Conservation (phyloP, 768 basidiomycete species). For the Boletus tomentosulus region DNA sequence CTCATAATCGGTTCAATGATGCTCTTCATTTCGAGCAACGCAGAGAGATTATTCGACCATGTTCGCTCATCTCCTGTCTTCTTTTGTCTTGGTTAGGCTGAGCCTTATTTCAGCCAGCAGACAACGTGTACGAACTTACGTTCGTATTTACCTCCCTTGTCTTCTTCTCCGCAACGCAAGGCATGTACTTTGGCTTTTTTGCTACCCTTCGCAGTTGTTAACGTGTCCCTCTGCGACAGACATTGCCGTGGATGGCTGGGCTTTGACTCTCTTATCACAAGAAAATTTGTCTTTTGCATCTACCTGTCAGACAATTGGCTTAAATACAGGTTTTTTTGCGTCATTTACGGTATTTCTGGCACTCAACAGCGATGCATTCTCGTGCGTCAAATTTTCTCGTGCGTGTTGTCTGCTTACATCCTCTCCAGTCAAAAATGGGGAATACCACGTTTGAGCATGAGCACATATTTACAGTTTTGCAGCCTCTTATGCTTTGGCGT, state of each 20-base stretch:
- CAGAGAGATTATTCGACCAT: conserved; percentile 72
- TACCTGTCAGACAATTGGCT: conserved; percentile 95
- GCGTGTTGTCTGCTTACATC: conserved; percentile 7
- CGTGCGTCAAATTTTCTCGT: conserved; percentile 41
- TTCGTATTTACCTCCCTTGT: conserved; percentile 85
- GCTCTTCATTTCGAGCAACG: conserved; percentile 71
- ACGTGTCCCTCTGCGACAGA: conserved; percentile 44
- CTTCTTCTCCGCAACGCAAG: conserved; percentile 95
- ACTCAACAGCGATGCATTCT: conserved; percentile 90
- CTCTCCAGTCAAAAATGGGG: conserved; percentile 65
- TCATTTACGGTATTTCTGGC: conserved; percentile 98
- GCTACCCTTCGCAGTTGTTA: conserved; percentile 5
- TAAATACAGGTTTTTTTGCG: conserved; percentile 93
- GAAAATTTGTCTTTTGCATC: conserved; percentile 96
- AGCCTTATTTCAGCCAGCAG: conserved; percentile 57
- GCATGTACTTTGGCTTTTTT: conserved; percentile 36
- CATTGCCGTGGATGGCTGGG: conserved; percentile 96
- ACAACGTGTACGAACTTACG: conserved; percentile 76
- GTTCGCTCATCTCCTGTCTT: conserved; percentile 38
- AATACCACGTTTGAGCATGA: conserved; percentile 64
- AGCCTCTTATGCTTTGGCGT: conserved; percentile 73
- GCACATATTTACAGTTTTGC: conserved; percentile 85
- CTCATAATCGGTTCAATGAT: conserved; percentile 80
- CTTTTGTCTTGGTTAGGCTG: conserved; percentile 3
- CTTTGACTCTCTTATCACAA: conserved; percentile 79